These are phyloP conservation scores for Penicillium sp. DNA, from an alignment of 2,329 filamentous ascomycete species.

Conservation along the genomic window DNA sequence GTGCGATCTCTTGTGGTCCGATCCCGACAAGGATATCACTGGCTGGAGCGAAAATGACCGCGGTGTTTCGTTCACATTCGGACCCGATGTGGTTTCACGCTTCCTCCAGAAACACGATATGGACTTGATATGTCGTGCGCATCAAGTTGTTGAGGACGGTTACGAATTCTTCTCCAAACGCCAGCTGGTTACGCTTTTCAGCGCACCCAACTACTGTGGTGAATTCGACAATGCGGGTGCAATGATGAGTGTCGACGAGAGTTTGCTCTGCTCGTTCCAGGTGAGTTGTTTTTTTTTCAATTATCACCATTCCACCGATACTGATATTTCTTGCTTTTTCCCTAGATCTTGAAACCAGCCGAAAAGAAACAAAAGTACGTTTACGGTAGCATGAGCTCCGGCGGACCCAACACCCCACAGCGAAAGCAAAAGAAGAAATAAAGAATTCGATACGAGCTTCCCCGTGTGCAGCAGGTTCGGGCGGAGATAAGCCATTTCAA, in stretches of 20 bases:
- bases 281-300: constrained; percentile 47
- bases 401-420: constrained; percentile 68
- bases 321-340: constrained; percentile 15
- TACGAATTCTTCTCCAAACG: constrained; percentile 99
- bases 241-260: constrained; percentile 99
- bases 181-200: constrained; percentile 95
- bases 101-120: constrained; percentile 99
- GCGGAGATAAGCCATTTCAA: constrained; percentile 69
- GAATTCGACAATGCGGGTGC: constrained; percentile 99
- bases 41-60: constrained; percentile 99
- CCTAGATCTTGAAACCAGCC: constrained; percentile 93
- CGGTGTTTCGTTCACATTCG: constrained; percentile 98
- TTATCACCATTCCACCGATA: background rate
- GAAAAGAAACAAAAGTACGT: constrained; percentile 99
- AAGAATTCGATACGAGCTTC: constrained; percentile 70
- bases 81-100: constrained; percentile 91
- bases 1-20: constrained; percentile 97
- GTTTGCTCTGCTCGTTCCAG: constrained; percentile 98
- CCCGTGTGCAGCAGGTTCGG: constrained; percentile 84
- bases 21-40: constrained; percentile 98
- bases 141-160: constrained; percentile 97
- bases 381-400: constrained; percentile 68
- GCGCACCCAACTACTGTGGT: constrained; percentile 97
- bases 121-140: constrained; percentile 97
- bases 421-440: constrained; percentile 70